These are phyloP conservation scores for Achlya hypogyna DNA, from an alignment of 352 stramenopile species.

Conservation along the genomic window DNA sequence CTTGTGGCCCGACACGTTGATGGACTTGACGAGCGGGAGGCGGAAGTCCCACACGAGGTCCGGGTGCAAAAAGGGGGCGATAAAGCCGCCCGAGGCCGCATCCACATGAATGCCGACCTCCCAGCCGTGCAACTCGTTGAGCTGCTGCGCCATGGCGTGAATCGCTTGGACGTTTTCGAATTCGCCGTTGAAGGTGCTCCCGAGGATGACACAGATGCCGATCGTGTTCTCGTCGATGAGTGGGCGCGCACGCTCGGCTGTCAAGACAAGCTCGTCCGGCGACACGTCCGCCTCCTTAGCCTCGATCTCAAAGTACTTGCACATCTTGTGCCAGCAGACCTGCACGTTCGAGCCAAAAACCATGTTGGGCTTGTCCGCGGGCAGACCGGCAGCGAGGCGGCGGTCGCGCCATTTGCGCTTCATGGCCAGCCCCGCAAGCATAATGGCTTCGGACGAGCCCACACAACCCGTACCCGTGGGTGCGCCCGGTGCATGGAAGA, in stretches of 20 bases:
- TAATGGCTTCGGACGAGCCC: conserved; percentile 88
- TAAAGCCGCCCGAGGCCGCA: conserved; percentile 86
- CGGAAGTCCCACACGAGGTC: conserved; percentile 87
- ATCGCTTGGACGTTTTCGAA: conserved; percentile 90
- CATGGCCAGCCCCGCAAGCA: conserved; percentile 84
- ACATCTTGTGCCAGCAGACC: conserved; percentile 92
- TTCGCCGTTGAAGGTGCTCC: conserved; percentile 89
- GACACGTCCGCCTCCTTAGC: conserved; percentile 83
- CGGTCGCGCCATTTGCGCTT: conserved; percentile 88
- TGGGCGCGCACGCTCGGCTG: conserved; percentile 54
- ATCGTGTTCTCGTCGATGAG: conserved; percentile 91
- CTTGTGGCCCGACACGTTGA: conserved; percentile 92
- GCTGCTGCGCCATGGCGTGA: conserved; percentile 72
- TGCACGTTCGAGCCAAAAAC: conserved; percentile 88
- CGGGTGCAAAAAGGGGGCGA: conserved; percentile 85
- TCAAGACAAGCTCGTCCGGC: conserved; percentile 76
- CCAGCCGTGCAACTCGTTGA: conserved; percentile 83
- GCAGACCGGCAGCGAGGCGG: conserved; percentile 58
- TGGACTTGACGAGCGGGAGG: conserved; percentile 86
- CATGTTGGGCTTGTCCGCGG: conserved; percentile 86
- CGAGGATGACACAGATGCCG: conserved; percentile 84
- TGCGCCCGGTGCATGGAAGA: conserved; percentile 77
- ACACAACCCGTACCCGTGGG: conserved; percentile 81
- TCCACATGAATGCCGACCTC: conserved; percentile 86
- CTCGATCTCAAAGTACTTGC: conserved; percentile 92